These are phyloP conservation scores for Aspergillus hancockii DNA, from an alignment of 495 filamentous ascomycete genomes.

Conservation along the genomic window DNA sequence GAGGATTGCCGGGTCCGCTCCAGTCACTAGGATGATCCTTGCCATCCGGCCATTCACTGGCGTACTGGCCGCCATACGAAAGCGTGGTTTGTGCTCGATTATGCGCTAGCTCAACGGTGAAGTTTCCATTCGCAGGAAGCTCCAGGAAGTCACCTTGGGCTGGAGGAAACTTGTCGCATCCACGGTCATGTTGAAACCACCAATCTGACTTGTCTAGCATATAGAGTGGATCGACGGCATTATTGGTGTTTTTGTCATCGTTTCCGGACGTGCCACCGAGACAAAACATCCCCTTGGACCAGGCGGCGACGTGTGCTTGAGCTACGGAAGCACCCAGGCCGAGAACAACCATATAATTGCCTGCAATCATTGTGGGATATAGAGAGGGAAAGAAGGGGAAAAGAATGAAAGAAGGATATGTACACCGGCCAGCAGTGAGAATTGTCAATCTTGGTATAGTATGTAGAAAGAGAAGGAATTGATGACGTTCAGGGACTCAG, in stretches of 20 bases:
- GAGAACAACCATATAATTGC: not conserved
- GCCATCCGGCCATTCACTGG: conserved; percentile 49
- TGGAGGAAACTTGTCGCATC: conserved; percentile 45
- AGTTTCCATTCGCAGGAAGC: conserved; percentile 53
- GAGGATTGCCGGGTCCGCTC: conserved; percentile 35
- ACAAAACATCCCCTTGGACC: conserved; percentile 53
- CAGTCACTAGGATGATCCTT: conserved; percentile 46
- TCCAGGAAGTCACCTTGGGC: conserved; percentile 43
- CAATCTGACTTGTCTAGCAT: conserved; percentile 42
- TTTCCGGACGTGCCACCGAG: conserved; percentile 26
- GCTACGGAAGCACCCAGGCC: conserved; percentile 21
- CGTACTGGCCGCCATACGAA: conserved; percentile 43
- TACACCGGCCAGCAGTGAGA: not conserved
- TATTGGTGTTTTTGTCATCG: conserved; percentile 46
- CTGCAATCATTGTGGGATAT: not conserved
- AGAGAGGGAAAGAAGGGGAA: not conserved
- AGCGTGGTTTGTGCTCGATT: conserved; percentile 52
- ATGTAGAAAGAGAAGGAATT: no score
- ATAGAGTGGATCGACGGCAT: conserved; percentile 44
- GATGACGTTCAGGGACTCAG: no score
- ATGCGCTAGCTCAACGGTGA: conserved; percentile 55
- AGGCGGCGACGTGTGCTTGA: conserved; percentile 47
- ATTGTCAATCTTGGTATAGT: no score
- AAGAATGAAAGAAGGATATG: not conserved
- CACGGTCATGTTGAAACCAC: conserved; percentile 55